Conservation (phyloP, 2,329 filamentous ascomycete species). For the Penicillium sp. region DNA sequence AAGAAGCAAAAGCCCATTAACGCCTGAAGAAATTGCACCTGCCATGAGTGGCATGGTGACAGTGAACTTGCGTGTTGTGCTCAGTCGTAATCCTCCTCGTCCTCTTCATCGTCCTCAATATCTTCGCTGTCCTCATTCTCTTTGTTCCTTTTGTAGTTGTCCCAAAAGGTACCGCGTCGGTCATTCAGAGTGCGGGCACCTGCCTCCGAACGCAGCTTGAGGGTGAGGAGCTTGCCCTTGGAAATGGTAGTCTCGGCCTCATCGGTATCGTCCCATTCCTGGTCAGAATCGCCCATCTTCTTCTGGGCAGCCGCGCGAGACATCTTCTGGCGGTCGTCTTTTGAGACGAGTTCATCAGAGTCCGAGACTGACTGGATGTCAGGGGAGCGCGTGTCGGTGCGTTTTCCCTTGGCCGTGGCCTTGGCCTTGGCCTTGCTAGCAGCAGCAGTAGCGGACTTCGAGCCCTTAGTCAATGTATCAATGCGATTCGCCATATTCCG, state of each 20-base stretch:
- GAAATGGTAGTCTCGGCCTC: too few relatives aligned
- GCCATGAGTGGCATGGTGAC: background rate
- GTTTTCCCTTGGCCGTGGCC: background rate
- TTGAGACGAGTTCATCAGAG: background rate
- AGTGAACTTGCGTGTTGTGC: background rate
- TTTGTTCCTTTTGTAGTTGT: background rate
- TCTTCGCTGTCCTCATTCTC: background rate
- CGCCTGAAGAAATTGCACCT: background rate
- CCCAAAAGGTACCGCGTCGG: background rate
- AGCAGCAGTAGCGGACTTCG: too few relatives aligned
- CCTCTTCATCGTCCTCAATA: too few relatives aligned
- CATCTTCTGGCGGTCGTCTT: background rate
- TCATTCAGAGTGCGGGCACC: background rate
- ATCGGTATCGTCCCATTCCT: background rate
- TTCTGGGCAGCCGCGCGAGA: background rate
- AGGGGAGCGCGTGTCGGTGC: background rate
- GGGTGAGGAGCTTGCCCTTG: background rate
- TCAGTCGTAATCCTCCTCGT: background rate
- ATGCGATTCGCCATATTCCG: background rate
- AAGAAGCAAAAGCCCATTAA: background rate
- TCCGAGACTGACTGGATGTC: background rate
- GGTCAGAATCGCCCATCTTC: background rate
- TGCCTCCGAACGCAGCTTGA: background rate
- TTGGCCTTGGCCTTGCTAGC: background rate
- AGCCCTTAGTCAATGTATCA: background rate